Conservation (phyloP, 2,329 filamentous ascomycete genomes). For the Fusarium sp. region DNA sequence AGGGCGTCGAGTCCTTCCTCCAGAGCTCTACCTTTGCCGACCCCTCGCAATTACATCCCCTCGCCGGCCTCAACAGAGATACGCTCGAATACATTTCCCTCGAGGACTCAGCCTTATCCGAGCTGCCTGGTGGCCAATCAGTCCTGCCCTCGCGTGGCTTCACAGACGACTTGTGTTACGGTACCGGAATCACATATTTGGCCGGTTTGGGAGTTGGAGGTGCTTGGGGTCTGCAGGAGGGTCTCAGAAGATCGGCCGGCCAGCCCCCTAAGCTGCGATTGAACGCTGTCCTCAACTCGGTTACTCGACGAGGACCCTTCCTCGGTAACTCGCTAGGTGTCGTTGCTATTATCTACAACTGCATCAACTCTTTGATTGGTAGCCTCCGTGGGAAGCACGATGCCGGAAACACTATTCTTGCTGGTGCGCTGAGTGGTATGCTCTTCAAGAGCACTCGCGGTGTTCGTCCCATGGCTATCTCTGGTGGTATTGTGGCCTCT, state of each 20-base stretch:
- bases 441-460: constrained; percentile 97
- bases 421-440: constrained; percentile 89
- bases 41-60: constrained; percentile 88
- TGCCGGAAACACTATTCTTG: constrained; percentile 85
- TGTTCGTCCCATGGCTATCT: constrained; percentile 91
- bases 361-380: constrained; percentile 86
- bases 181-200: constrained; percentile 93
- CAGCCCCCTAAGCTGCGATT: constrained; percentile 89
- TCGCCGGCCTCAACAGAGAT: constrained; percentile 92
- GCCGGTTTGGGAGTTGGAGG: constrained; percentile 87
- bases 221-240: constrained; percentile 91
- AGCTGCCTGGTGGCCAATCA: constrained; percentile 86
- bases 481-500: constrained; percentile 86
- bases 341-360: constrained; percentile 96
- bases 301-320: constrained; percentile 93
- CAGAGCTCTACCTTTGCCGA: constrained; percentile 81
- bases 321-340: constrained; percentile 96
- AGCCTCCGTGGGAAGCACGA: constrained; percentile 87
- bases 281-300: constrained; percentile 93
- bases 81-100: constrained; percentile 94
- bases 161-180: constrained; percentile 98
- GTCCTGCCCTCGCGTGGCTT: constrained; percentile 95
- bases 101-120: constrained; percentile 89
- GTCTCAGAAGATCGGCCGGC: constrained; percentile 79
- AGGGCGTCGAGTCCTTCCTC: constrained; percentile 89